Evolutionary conservation across 2,329 filamentous ascomycete genomes (phyloP), one percentile per base, ranked within the genome.

Genomic region (Apiospora pterosperma): DNA sequence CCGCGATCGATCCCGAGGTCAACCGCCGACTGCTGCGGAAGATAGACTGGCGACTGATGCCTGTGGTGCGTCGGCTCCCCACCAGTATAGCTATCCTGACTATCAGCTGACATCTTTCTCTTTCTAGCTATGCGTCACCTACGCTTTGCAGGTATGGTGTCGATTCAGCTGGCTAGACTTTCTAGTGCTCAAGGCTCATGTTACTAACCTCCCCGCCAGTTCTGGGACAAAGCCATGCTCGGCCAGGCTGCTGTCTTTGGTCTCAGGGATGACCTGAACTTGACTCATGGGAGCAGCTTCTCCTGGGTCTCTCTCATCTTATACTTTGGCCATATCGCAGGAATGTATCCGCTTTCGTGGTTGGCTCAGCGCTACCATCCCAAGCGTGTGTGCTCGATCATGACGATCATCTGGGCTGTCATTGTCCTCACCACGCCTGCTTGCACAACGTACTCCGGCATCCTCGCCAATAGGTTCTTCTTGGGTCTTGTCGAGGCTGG

Each of bases 401-500:
- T 76, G 52, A 73, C 70, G 41, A 63, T 76, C 3, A 66, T 72
- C 7, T 78, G 76, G 76, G 74, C 73, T 0, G 52, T 70, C 7
- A 69, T 77, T 7, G 70, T 77, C 3, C 66, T 76, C 14, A 71
- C 70, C 3, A 77, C 76, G 0, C 71, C 74, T 11, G 76, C 73
- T 4, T 79, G 75, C 61, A 71, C 65, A 12, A 72, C 71, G 7
- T 76, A 73, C 60, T 67, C 67, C 0, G 76, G 75, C 0, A 71
- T 79, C 38, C 73, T 77, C 41, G 71, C 69, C 0, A 74, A 75
- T 4, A 67, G 78, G 0, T 80, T 80, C 68, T 75, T 79, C 41
- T 69, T 80, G 3, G 78, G 77, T 2, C 64, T 77, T 4, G 72
- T 78, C 23, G 78, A 79, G 65, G 73, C 67, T 19, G 74, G 68